phyloP scores from a whole-genome alignment of 2,329 filamentous ascomycete genomes.

The Ceratocystis destructans region DNA sequence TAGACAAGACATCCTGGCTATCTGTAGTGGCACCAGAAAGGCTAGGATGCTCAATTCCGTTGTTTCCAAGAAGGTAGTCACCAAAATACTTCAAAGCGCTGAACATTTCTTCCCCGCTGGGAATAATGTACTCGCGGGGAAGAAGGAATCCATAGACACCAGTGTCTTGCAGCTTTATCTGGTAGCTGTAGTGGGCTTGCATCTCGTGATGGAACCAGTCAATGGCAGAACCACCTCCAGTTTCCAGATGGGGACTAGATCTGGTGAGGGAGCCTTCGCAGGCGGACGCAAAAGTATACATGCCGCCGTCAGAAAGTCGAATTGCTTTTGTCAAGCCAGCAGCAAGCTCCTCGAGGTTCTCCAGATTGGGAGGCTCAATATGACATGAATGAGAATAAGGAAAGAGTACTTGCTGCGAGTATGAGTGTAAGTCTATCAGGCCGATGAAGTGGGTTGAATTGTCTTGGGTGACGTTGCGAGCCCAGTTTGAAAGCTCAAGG shows the following conservation, averaged over 20 bases:
- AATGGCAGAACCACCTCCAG: slow-evolving; percentile 69
- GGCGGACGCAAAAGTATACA: slow-evolving; percentile 66
- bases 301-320: slow-evolving; percentile 60
- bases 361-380: slow-evolving; percentile 64
- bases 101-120: slow-evolving; percentile 77
- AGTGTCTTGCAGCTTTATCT: slow-evolving; percentile 85
- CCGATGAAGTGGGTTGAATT: slow-evolving; percentile 67
- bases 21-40: slow-evolving; percentile 18
- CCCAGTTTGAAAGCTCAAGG: slow-evolving; percentile 63
- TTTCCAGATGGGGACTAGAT: slow-evolving; percentile 43
- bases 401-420: slow-evolving; percentile 88
- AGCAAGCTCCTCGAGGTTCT: slow-evolving; percentile 83
- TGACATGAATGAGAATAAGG: slow-evolving; percentile 80
- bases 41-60: slow-evolving; percentile 42
- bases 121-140: slow-evolving; percentile 73
- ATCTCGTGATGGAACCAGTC: slow-evolving; percentile 95
- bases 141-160: slow-evolving; percentile 90
- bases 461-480: slow-evolving; percentile 57
- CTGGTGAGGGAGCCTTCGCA: slow-evolving; percentile 49
- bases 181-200: slow-evolving; percentile 70
- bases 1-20: slow-evolving; percentile 20
- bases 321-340: slow-evolving; percentile 82
- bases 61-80: slow-evolving; percentile 60
- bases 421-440: slow-evolving; percentile 82
- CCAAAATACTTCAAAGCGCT: slow-evolving; percentile 74